Evolutionary conservation across 495 filamentous ascomycete genomes (phyloP).

Genomic region (Clavariopsis aquatica): DNA sequence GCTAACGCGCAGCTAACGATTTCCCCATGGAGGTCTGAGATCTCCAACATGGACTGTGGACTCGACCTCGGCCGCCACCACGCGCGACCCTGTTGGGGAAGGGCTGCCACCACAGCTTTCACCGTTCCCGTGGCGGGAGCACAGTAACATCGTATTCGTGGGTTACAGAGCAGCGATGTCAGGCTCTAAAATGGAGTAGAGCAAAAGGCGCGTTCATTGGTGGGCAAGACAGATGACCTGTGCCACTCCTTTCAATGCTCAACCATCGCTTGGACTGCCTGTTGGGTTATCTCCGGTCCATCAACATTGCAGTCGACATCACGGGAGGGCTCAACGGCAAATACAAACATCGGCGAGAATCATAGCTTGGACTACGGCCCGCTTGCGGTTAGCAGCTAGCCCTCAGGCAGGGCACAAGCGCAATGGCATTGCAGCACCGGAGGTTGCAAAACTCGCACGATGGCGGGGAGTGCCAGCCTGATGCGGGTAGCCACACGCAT

Average conservation of each 20-base stretch:
- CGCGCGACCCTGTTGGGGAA: background rate
- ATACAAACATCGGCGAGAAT: background rate
- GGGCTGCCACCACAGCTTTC: background rate
- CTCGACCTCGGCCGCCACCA: background rate
- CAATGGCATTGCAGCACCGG: conserved; percentile 12
- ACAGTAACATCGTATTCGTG: conserved; percentile 2
- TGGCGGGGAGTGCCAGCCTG: conserved; percentile 10
- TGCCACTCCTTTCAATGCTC: background rate
- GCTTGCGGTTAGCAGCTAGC: background rate
- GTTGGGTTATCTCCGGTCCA: background rate
- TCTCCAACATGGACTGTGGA: background rate
- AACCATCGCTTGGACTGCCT: background rate
- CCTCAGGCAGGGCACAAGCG: background rate
- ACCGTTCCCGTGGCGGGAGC: background rate
- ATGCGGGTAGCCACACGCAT: conserved; percentile 20
- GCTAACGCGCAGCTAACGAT: conserved; percentile 1
- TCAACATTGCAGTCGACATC: background rate
- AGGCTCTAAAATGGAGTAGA: background rate
- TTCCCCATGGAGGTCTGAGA: conserved; percentile 12
- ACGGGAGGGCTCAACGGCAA: background rate
- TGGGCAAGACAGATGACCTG: background rate
- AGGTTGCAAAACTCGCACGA: conserved; percentile 1
- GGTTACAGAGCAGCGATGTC: background rate
- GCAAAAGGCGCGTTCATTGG: background rate
- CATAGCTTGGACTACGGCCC: background rate